Evolutionary conservation across 148 eudicot genomes (phyloP), one percentile per base, ranked within the genome.

Genomic region (Vaccinium myrtillus): DNA sequence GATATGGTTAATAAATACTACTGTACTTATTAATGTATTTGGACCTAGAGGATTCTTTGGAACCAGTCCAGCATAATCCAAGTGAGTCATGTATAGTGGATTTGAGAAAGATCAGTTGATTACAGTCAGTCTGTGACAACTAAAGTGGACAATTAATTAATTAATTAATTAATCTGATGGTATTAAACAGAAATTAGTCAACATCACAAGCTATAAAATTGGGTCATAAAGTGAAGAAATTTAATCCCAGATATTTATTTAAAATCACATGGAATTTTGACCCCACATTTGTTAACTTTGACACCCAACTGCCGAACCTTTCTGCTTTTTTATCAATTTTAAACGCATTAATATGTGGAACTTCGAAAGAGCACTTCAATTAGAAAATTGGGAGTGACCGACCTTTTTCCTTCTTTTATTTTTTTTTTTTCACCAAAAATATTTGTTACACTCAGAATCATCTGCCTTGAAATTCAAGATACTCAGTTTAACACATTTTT

Each of bases 31-130:
- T 49, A 8, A 50, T 21, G n/a, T 58, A 16, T 67, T 13, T 79
- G n/a, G 79, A 63, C 48, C 25, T 80, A 51, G 83, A 51, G 83
- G 83, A 84, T 84, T 56, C 74, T 70, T 75, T 50, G 48, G 79
- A 56, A 25, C 27, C 46, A 83, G 53, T 75, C 46, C 46, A 9
- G 46, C 30, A 74, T 83, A 55, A 83, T 51, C 82, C 83, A 85
- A 56, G 49, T 79, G 71, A 43, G 25, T 14, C n/a, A 39, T 39
- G 67, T 6, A 61, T 61, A 21, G 67, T 61, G 67, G 67, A 61
- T 61, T 61, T 61, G 12, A 61, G 67, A 61, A 61, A 61, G 25
- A 18, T 58, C 25, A 59, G 65, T 59, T 59, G 23, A 19, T 59
- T 21, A 19, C 65, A 59, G 65, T 59, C 65, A 59, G 71, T 65